These are phyloP conservation scores for Gautieria morchelliformis DNA, from an alignment of 768 basidiomycete genomes.

Conservation along the genomic window DNA sequence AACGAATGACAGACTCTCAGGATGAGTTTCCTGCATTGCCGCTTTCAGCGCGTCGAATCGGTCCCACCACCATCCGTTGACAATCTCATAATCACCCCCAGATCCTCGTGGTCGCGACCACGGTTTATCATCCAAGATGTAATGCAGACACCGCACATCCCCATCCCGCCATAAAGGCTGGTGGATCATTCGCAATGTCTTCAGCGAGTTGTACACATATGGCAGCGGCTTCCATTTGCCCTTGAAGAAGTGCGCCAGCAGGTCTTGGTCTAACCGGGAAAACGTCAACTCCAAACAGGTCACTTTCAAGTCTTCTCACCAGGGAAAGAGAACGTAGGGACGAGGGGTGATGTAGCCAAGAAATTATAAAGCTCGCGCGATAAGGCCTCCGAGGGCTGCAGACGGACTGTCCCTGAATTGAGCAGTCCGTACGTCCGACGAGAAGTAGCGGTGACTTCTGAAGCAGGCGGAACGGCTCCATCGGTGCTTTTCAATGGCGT, in stretches of 20 bases:
- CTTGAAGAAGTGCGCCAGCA: slow-evolving; percentile 71
- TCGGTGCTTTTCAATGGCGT: slow-evolving; percentile 40
- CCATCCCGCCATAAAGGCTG: slow-evolving; percentile 72
- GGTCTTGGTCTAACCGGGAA: slow-evolving; percentile 88
- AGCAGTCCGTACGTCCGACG: slow-evolving; percentile 76
- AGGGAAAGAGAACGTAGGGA: slow-evolving; percentile 23
- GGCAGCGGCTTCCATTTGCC: slow-evolving; percentile 71
- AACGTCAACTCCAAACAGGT: slow-evolving; percentile 2
- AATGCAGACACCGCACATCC: slow-evolving; percentile 80
- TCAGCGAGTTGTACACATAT: slow-evolving; percentile 90
- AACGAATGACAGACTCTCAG: background rate
- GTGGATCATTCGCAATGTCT: slow-evolving; percentile 72
- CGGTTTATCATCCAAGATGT: slow-evolving; percentile 80
- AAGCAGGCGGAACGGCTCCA: slow-evolving; percentile 33
- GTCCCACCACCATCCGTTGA: slow-evolving; percentile 78
- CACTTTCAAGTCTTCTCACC: background rate
- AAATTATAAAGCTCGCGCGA: slow-evolving; percentile 44
- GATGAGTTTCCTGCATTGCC: background rate
- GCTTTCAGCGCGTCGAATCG: slow-evolving; percentile 35
- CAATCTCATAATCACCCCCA: slow-evolving; percentile 40
- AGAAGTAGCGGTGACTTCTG: slow-evolving; percentile 26
- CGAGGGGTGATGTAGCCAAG: slow-evolving; percentile 45
- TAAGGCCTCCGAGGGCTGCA: slow-evolving; percentile 59
- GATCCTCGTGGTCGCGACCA: slow-evolving; percentile 53
- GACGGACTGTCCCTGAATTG: slow-evolving; percentile 84